Evolutionary conservation across 768 basidiomycete species (phyloP).

Genomic region (Psilocybe cyanescens): DNA sequence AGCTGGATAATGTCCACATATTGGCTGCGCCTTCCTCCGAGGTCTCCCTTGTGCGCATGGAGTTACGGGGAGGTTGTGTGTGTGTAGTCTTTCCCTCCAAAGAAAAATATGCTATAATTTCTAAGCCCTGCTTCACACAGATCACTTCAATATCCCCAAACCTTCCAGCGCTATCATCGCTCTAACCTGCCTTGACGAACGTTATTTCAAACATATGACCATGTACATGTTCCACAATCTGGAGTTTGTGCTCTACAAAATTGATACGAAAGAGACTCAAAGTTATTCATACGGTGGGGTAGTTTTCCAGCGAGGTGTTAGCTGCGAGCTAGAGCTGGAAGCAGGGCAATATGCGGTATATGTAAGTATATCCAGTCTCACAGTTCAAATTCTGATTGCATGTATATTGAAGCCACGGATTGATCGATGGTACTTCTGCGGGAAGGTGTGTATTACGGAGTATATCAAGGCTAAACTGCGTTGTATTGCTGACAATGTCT

Average conservation of each 20-base stretch:
- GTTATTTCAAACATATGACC: constrained; percentile 45
- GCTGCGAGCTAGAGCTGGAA: constrained; percentile 38
- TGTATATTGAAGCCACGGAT: neutral
- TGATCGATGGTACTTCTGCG: neutral
- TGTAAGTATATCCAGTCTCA: constrained; percentile 26
- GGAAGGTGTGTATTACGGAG: neutral
- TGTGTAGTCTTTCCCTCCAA: constrained; percentile 23
- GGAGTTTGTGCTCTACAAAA: constrained; percentile 49
- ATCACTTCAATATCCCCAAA: constrained; percentile 29
- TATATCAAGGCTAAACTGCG: no score
- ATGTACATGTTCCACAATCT: constrained; percentile 40
- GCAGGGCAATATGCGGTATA: constrained; percentile 43
- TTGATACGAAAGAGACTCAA: constrained; percentile 32
- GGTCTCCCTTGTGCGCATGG: constrained; percentile 38
- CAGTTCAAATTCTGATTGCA: neutral
- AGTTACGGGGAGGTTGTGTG: constrained; percentile 51
- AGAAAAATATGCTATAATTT: neutral
- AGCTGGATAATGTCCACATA: constrained; percentile 46
- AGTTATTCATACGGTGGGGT: constrained; percentile 30
- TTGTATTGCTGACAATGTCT: no score
- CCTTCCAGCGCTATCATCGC: constrained; percentile 42
- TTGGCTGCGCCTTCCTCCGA: constrained; percentile 41
- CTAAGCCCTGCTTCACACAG: constrained; percentile 3
- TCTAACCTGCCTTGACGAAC: constrained; percentile 45
- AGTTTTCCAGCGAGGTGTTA: constrained; percentile 35